Conservation (phyloP, 2,329 filamentous ascomycete genomes). For the Alternaria sp. region DNA sequence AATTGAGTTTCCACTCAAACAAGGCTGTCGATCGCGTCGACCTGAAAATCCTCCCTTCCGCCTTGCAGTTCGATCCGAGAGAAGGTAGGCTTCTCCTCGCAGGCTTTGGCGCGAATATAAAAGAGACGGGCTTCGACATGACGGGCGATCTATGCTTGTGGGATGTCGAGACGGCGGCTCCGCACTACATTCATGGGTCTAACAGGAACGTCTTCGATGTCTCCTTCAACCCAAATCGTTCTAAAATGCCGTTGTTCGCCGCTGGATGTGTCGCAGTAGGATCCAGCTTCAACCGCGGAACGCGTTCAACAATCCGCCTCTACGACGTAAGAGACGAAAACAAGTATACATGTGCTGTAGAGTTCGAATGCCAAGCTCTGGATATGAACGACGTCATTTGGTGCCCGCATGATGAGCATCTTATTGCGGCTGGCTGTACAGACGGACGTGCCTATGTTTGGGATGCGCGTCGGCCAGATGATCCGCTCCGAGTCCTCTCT, state of each 20-base stretch:
- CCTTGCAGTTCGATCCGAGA: constrained; percentile 45
- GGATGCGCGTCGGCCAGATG: constrained; percentile 61
- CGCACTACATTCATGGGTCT: constrained; percentile 56
- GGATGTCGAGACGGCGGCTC: constrained; percentile 56
- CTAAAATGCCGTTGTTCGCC: constrained; percentile 58
- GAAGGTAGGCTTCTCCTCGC: constrained; percentile 59
- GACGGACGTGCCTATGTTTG: constrained; percentile 68
- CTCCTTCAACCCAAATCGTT: constrained; percentile 61
- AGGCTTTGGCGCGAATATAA: constrained; percentile 60
- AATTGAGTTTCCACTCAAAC: constrained; percentile 37
- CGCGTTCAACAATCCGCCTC: constrained; percentile 62
- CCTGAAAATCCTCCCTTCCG: constrained; percentile 42
- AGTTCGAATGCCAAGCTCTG: constrained; percentile 64
- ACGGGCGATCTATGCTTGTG: constrained; percentile 65
- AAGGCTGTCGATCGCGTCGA: constrained; percentile 44
- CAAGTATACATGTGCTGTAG: constrained; percentile 48
- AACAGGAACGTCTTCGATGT: constrained; percentile 66
- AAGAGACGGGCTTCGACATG: constrained; percentile 46
- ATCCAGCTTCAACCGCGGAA: constrained; percentile 49
- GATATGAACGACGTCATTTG: constrained; percentile 70
- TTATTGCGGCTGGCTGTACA: constrained; percentile 68
- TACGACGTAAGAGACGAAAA: constrained; percentile 55
- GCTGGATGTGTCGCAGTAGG: constrained; percentile 60
- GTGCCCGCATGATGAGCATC: constrained; percentile 59
- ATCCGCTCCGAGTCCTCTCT: constrained; percentile 58